phyloP scores from a whole-genome alignment of 2,329 filamentous ascomycete species.

The Geosmithia putterillii region DNA sequence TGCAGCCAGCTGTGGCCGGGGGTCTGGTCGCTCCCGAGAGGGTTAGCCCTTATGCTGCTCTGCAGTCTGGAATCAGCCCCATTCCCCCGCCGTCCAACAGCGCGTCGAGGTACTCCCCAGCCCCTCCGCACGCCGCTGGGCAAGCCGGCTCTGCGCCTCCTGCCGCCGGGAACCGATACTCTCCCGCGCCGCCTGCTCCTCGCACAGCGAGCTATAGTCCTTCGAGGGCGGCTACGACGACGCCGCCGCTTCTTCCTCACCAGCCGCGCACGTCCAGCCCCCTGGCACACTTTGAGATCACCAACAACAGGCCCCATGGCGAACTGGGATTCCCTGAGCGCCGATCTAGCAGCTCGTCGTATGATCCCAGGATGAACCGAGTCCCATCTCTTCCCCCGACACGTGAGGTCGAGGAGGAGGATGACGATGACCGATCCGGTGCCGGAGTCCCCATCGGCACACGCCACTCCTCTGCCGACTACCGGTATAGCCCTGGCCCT shows the following conservation, averaged over 20 bases:
- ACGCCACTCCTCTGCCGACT: conserved; percentile 13
- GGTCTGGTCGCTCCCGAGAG: conserved; percentile 41
- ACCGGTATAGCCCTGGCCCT: conserved; percentile 25
- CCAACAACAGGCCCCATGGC: conserved; percentile 24
- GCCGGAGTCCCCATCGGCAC: conserved; percentile 1
- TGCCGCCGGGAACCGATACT: conserved; percentile 37
- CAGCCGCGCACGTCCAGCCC: conserved; percentile 55
- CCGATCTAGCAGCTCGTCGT: conserved; percentile 37
- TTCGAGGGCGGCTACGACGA: conserved; percentile 18
- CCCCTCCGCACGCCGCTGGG: conserved; percentile 27
- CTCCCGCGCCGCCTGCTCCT: conserved; percentile 27
- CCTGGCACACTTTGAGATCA: conserved; percentile 49
- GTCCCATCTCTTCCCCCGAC: conserved; percentile 48
- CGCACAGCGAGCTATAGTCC: conserved; percentile 27
- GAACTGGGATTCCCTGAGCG: conserved; percentile 28
- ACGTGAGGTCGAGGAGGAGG: conserved; percentile 49
- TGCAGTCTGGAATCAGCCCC: conserved; percentile 22
- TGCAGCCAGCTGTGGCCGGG: conserved; percentile 14
- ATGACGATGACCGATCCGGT: conserved; percentile 15
- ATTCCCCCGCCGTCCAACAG: conserved; percentile 20
- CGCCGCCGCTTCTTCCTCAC: conserved; percentile 39
- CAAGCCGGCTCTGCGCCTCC: conserved; percentile 21
- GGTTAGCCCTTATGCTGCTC: conserved; percentile 38
- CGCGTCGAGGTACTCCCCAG: conserved; percentile 50
- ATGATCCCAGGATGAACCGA: conserved; percentile 41